Evolutionary conservation across 1,284 basidiomycete species (phyloP).

Genomic region (Cryptococcus sp.): DNA sequence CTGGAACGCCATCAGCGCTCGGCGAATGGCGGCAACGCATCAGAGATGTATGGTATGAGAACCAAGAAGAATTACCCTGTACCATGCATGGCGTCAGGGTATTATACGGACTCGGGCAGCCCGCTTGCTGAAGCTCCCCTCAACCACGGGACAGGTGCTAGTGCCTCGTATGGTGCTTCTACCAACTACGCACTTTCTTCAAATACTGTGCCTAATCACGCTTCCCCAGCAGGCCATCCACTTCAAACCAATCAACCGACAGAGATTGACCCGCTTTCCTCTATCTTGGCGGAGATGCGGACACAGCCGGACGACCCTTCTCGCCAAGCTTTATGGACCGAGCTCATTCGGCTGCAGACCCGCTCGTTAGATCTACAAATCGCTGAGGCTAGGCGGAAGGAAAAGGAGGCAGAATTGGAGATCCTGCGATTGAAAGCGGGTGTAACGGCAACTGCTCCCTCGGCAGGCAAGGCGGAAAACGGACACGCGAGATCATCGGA

Average conservation of each 20-base stretch:
- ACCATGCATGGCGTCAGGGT: no score
- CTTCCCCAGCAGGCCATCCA: no score
- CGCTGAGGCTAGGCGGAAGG: conserved; percentile 44
- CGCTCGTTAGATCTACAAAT: conserved; percentile 49
- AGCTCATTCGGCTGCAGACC: conserved; percentile 44
- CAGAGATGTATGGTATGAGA: conserved; percentile 16
- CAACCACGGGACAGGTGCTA: no score
- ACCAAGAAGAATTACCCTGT: not conserved
- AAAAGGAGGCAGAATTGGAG: conserved; percentile 47
- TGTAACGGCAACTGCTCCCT: not conserved
- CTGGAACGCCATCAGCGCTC: conserved; percentile 26
- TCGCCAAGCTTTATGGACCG: conserved; percentile 41
- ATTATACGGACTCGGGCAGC: no score
- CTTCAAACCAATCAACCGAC: no score
- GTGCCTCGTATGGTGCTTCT: no score
- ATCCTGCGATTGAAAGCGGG: conserved; percentile 33
- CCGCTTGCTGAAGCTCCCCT: no score
- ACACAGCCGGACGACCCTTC: conserved; percentile 29
- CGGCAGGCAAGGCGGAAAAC: not conserved
- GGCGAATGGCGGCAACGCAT: conserved; percentile 19
- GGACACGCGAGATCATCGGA: not conserved
- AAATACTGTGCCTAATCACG: no score
- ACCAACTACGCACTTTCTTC: no score
- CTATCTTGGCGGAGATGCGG: conserved; percentile 31
- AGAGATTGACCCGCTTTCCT: not conserved